phyloP scores from a whole-genome alignment of 805 yeast species.

The Metschnikowia koreensis region DNA sequence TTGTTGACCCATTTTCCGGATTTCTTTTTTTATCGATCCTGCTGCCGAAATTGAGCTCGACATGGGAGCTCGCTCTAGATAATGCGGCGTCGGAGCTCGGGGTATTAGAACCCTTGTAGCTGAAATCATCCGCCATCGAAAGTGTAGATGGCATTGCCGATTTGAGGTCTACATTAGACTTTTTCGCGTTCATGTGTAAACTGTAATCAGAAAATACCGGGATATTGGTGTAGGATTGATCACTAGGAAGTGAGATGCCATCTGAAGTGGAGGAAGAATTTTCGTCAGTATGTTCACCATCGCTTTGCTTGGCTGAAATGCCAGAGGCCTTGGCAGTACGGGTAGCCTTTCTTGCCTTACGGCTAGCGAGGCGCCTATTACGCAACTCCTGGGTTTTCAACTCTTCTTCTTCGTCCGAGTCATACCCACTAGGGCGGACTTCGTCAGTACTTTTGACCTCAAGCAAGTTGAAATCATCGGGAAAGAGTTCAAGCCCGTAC shows the following conservation, averaged over 20 bases:
- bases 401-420: conserved; percentile 52
- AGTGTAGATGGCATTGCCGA: conserved; percentile 25
- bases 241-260: conserved; percentile 60
- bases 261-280: conserved; percentile 49
- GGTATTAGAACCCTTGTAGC: conserved; percentile 7
- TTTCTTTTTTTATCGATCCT: background rate
- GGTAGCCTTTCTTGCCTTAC: conserved; percentile 21
- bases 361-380: conserved; percentile 37
- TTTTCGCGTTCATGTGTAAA: conserved; percentile 29
- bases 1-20: conserved; percentile 7
- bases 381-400: conserved; percentile 47
- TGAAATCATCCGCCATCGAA: conserved; percentile 36
- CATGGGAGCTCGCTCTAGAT: conserved; percentile 26
- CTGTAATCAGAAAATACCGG: conserved; percentile 59
- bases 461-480: conserved; percentile 67
- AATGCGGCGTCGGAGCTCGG: conserved; percentile 14
- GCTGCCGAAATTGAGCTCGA: conserved; percentile 33
- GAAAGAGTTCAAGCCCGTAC: conserved; percentile 80
- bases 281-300: conserved; percentile 22
- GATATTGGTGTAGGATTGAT: conserved; percentile 60
- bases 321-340: conserved; percentile 8
- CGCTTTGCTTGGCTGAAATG: conserved; percentile 11
- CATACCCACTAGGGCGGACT: conserved; percentile 28
- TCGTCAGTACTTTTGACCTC: conserved; percentile 41
- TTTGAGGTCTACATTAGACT: conserved; percentile 16